Conservation (phyloP, 192 early-diverging fungal genomes). For the Linnemannia zychae region DNA sequence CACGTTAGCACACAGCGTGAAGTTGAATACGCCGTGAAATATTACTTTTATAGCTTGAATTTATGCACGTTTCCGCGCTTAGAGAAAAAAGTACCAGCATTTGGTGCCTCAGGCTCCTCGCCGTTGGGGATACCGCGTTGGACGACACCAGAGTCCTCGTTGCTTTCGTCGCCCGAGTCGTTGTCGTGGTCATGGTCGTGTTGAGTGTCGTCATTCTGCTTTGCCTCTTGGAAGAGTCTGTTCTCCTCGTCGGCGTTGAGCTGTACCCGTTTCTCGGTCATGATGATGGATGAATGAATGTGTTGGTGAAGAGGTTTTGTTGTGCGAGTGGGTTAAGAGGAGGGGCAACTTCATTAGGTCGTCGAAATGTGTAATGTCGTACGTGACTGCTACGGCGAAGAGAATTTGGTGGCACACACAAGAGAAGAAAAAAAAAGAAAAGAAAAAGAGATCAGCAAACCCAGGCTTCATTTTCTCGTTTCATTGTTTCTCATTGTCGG, state of each 20-base stretch:
- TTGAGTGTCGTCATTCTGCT: background rate
- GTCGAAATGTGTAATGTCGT: too few relatives aligned
- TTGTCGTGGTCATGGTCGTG: constrained; percentile 4
- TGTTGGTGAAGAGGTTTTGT: background rate
- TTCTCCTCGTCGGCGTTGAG: constrained; percentile 51
- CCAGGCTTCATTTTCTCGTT: background rate
- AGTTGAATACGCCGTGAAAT: background rate
- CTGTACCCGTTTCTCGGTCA: constrained; percentile 41
- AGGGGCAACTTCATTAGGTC: background rate
- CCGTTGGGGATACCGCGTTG: constrained; percentile 46
- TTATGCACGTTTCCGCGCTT: too few relatives aligned
- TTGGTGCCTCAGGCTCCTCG: constrained; percentile 26
- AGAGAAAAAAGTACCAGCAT: constrained; percentile 2
- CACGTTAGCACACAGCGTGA: background rate
- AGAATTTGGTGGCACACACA: background rate
- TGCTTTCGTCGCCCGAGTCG: constrained; percentile 52
- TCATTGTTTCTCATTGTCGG: background rate
- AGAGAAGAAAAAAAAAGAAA: background rate
- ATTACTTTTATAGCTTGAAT: background rate
- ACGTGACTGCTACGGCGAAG: background rate
- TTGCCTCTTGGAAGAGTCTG: constrained; percentile 45
- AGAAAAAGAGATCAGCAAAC: background rate
- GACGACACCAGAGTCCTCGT: constrained; percentile 39
- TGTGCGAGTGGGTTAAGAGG: background rate
- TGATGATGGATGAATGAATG: background rate